phyloP scores from a whole-genome alignment of 2,329 filamentous ascomycete species.

The Colletotrichum agaves region DNA sequence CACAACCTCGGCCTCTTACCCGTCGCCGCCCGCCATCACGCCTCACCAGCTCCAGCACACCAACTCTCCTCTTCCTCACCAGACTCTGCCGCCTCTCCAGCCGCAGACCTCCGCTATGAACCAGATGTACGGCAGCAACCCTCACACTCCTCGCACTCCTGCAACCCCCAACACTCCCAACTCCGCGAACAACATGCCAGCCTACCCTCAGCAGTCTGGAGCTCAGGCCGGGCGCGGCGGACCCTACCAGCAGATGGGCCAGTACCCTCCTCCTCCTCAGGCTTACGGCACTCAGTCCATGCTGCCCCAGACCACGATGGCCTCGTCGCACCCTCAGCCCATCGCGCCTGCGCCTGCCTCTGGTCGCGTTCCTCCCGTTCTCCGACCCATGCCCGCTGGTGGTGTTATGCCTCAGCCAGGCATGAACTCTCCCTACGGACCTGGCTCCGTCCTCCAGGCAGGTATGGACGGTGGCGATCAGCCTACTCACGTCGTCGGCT shows the following conservation, averaged over 20 bases:
- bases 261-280: conserved; percentile 65
- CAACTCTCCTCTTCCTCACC: conserved; percentile 58
- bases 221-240: conserved; percentile 57
- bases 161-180: conserved; percentile 72
- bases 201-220: conserved; percentile 60
- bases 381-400: conserved; percentile 78
- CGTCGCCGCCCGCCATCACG: conserved; percentile 62
- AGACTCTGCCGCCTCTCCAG: conserved; percentile 67
- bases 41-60: conserved; percentile 62
- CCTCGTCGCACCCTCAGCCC: conserved; percentile 77
- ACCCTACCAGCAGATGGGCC: conserved; percentile 65
- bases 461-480: conserved; percentile 68
- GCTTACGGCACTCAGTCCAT: conserved; percentile 69
- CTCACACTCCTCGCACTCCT: conserved; percentile 70
- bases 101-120: conserved; percentile 60
- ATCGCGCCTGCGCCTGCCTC: conserved; percentile 77
- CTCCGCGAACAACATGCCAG: conserved; percentile 63
- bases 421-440: conserved; percentile 69
- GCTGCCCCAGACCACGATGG: conserved; percentile 73
- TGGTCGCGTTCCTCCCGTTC: conserved; percentile 66
- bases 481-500: conserved; percentile 92
- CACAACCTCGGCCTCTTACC: conserved; percentile 61
- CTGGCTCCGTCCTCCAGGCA: conserved; percentile 65
- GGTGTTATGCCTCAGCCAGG: conserved; percentile 70
- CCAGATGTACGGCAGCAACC: conserved; percentile 67